Evolutionary conservation across 2,329 filamentous ascomycete genomes (phyloP).

Genomic region (Fusarium continuum): DNA sequence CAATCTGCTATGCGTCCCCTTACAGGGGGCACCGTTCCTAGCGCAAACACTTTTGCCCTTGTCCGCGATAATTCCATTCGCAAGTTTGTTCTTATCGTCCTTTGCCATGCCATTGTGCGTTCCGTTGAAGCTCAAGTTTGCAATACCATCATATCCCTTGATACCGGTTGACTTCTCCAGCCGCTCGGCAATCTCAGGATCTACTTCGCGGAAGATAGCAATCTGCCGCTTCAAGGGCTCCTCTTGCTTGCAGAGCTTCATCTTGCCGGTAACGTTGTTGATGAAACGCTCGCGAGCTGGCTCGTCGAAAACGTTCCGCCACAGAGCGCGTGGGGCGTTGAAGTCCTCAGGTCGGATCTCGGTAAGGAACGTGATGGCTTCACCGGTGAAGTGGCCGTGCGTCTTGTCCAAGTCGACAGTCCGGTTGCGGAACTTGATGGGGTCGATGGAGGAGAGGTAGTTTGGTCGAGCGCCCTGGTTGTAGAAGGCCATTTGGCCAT

Average conservation of each 20-base stretch:
- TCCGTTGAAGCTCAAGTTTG: constrained; percentile 1
- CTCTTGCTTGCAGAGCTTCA: constrained; percentile 64
- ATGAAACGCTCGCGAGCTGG: constrained; percentile 57
- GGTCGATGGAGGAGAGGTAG: constrained; percentile 24
- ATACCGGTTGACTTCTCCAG: constrained; percentile 69
- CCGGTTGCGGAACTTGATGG: constrained; percentile 21
- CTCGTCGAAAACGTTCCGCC: constrained; percentile 15
- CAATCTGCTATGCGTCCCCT: neutral
- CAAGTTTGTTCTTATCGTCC: constrained; percentile 4
- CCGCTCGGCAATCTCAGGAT: constrained; percentile 63
- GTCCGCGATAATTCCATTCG: constrained; percentile 4
- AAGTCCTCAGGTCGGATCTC: constrained; percentile 31
- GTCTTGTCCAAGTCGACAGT: constrained; percentile 23
- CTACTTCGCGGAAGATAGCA: constrained; percentile 71
- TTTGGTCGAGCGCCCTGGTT: constrained; percentile 31
- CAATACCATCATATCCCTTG: constrained; percentile 29
- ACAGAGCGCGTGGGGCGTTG: constrained; percentile 10
- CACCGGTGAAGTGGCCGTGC: constrained; percentile 22
- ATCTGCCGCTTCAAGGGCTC: constrained; percentile 72
- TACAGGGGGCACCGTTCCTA: constrained; percentile 12
- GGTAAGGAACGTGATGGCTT: constrained; percentile 27
- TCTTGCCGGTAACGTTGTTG: constrained; percentile 68
- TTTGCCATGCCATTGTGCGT: constrained; percentile 13
- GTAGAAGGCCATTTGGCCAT: constrained; percentile 29
- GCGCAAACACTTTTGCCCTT: constrained; percentile 2